Base-by-base conservation (phyloP, 1,284 basidiomycete species). In the Marasmius fiardii region DNA sequence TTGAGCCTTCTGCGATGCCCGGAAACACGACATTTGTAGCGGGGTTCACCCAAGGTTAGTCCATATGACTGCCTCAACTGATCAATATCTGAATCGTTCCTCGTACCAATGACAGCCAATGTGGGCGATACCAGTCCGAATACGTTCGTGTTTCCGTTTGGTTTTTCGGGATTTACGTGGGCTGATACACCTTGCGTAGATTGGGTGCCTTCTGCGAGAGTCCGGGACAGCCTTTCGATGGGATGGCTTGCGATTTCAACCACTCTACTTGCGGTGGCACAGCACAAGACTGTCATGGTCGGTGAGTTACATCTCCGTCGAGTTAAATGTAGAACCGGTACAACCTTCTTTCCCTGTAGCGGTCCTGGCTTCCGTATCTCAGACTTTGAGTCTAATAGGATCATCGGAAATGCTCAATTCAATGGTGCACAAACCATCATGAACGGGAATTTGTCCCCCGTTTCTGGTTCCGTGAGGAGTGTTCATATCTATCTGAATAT, bases 51-150 rank as follows among this genome's bases (percentile, higher is more conserved):
- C 88, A 91, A 72, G 77, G 87, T 86, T 39, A 31, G 48, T 57
- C 55, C 47, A 24, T 56, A 57, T 23, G 21, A 54, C 56, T 52
- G 47, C 48, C 35, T 39, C 51, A 43, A 10, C 52, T 6, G 28
- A 33, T 45, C 47, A 58, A 39, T 23, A 49, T 39, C 10, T 12
- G 14, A 43, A 58, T 33, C 41, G 49, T 8, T 43, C 53, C 54
- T 52, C 12, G 4, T 5, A 41, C 20, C 10, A 45, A 45, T 28
- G 14, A 56, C n/a, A 88, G 86, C 88, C 18, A 89, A 88, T 59
- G 87, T 91, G 26, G 89, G 89, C 2, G 89, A 91, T 64, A 88
- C 86, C 7, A 86, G 77, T 59, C 88, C 88, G 4, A 91, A 91
- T 65, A 90, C 85, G 85, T 87, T 58, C 64, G 85, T 75, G 49